A percentile compares a stretch with the other conserved stretches of the same genome.
phyloP scores from a whole-genome alignment of 2,329 filamentous ascomycete species.

The Allantophomopsis cytisporea region DNA sequence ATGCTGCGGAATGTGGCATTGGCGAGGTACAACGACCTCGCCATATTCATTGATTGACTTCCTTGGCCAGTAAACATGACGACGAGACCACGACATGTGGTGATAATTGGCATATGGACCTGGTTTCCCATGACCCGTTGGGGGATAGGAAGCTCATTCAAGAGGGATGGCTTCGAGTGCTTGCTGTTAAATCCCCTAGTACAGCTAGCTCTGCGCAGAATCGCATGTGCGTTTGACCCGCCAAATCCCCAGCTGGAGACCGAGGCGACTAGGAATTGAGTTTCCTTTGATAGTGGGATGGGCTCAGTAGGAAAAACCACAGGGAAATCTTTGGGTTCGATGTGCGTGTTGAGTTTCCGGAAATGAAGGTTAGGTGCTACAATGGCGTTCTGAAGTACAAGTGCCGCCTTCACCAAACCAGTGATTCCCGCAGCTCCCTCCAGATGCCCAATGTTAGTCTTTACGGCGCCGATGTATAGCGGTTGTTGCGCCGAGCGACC shows the following conservation, averaged over 20 bases:
- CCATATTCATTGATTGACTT: constrained; percentile 21
- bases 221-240: constrained; percentile 18
- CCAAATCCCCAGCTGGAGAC: constrained; percentile 12
- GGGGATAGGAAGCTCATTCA: too few relatives aligned
- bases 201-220: constrained; percentile 12
- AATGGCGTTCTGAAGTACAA: constrained; percentile 12
- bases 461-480: constrained; percentile 11
- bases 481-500: not conserved
- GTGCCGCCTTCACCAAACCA: constrained; percentile 12
- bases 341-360: constrained; percentile 7
- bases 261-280: constrained; percentile 6
- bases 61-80: constrained; percentile 5
- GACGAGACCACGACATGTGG: constrained; percentile 12
- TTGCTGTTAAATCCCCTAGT: too few relatives aligned
- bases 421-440: constrained; percentile 15
- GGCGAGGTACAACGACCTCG: not conserved
- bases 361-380: constrained; percentile 17
- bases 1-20: constrained; percentile 20
- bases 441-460: constrained; percentile 12
- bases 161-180: too few relatives aligned
- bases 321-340: constrained; percentile 9
- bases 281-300: constrained; percentile 8
- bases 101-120: too few relatives aligned
- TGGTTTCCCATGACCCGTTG: too few relatives aligned
- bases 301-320: constrained; percentile 6